Percentiles rank a stretch among this genome's conserved stretches.
Conservation (phyloP, 352 stramenopile genomes). For the Peronospora farinosa region DNA sequence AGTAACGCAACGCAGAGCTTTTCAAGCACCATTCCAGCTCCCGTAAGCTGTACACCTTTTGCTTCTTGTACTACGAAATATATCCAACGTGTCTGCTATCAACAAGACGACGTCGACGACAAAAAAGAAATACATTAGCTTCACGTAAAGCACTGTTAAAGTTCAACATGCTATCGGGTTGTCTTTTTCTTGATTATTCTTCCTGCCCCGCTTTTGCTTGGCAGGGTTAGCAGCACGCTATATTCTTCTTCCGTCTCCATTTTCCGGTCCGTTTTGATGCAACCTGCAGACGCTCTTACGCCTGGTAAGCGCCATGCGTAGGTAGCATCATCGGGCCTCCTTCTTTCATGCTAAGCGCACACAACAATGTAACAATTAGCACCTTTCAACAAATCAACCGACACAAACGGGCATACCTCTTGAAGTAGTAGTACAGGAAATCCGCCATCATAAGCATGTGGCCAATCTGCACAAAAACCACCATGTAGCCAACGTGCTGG, state of each 20-base stretch:
- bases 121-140: constrained; percentile 3
- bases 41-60: neutral
- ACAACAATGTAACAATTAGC: neutral
- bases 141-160: constrained; percentile 5
- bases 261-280: constrained; percentile 12
- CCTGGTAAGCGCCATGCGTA: constrained; percentile 81
- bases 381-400: neutral
- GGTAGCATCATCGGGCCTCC: constrained; percentile 85
- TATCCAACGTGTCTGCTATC: constrained; percentile 5
- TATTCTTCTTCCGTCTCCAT: constrained; percentile 6
- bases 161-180: constrained; percentile 15
- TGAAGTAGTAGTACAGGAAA: constrained; percentile 99
- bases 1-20: neutral
- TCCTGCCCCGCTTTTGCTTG: constrained; percentile 10
- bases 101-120: neutral
- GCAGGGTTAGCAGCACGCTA: constrained; percentile 18
- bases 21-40: neutral
- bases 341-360: constrained; percentile 68
- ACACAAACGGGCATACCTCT: constrained; percentile 46
- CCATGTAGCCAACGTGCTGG: constrained; percentile 89
- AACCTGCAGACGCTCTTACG: constrained; percentile 29
- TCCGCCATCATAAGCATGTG: constrained; percentile 98
- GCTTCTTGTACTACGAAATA: neutral
- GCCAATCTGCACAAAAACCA: constrained; percentile 96
- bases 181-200: constrained; percentile 23